Base-by-base conservation (phyloP, 1,139 yeast species). In the Arxiozyma bovina region DNA sequence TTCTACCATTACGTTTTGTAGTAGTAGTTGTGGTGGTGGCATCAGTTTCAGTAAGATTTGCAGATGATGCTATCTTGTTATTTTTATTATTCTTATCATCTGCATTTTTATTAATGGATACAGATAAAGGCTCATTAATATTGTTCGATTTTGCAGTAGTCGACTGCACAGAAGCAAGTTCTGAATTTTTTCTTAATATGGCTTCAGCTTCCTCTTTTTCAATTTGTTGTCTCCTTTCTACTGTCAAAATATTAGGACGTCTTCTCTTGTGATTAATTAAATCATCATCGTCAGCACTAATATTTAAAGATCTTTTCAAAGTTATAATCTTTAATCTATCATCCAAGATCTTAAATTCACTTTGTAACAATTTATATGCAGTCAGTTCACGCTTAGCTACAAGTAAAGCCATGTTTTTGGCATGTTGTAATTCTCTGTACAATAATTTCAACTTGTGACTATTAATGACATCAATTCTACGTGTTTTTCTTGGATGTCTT, bases 401-500 rank as follows among this genome's bases (percentile, higher is more conserved):
- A 63, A 82, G 71, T 53, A 83, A 76, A 48, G 89, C 78, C 52
- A 93, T 74, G 57, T 81, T 83, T 58, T 86, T 79, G 1, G 96
- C 96, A 55, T 83, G 78, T 61, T 82, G 85, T 73, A 93, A 76
- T 58, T 94, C 96, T 59, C 79, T 78, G 60, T 86, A 88, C 50
- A 94, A 73, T 57, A 80, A 72, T 45, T 96, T 79, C 52, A 93
- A 76, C 61, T 93, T 81, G 69, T 91, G 97, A 9, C 93, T 87
- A 60, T 95, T 90, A 61, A 89, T 85, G 42, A 87, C 81, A 72
- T 94, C 99, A 0, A 97, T 89, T 61, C 98, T 81, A 69, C 99
- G 82, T 0, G 99, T 94, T 70, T 93, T 93, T 70, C 99, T 85
- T 45, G 95, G 95, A 68, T 88, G 97, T 60, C 99, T 82, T 61